These are phyloP conservation scores for Olyra latifolia DNA, from an alignment of 176 grass and related monocot species.

Conservation along the genomic window DNA sequence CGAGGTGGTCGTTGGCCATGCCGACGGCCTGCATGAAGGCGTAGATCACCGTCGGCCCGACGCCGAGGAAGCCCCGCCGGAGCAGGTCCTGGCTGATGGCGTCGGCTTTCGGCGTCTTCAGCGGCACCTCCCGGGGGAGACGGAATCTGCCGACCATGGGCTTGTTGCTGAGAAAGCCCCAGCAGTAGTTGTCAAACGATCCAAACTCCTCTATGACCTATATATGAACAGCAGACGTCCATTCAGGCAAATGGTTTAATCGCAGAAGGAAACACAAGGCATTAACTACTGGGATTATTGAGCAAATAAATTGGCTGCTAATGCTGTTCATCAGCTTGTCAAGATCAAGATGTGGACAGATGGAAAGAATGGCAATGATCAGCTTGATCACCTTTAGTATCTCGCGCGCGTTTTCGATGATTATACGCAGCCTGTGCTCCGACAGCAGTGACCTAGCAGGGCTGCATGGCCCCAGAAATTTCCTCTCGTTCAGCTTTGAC, in stretches of 20 bases:
- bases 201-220: conserved; percentile 92
- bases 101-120: conserved; percentile 83
- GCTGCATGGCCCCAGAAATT: conserved; percentile 59
- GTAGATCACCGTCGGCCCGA: conserved; percentile 86
- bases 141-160: conserved; percentile 64
- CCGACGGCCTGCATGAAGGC: conserved; percentile 98
- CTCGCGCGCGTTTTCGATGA: conserved; percentile 91
- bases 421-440: conserved; percentile 66
- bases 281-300: conserved; percentile 23
- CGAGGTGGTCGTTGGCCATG: conserved; percentile 91
- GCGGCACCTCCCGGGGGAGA: conserved; percentile 73
- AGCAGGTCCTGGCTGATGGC: conserved; percentile 85
- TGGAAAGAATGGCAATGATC: not conserved
- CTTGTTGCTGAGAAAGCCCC: conserved; percentile 79
- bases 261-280: conserved; percentile 14
- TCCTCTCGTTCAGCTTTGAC: conserved; percentile 84
- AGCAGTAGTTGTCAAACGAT: conserved; percentile 88
- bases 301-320: not conserved
- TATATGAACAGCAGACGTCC: conserved; percentile 28
- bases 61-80: conserved; percentile 74
- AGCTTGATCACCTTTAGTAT: conserved; percentile 61
- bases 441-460: conserved; percentile 67
- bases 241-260: not conserved
- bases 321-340: conserved; percentile 10
- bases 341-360: conserved; percentile 27